These are phyloP conservation scores for Trypanosomatidae sp. DNA, from an alignment of 208 protist species.

Conservation along the genomic window DNA sequence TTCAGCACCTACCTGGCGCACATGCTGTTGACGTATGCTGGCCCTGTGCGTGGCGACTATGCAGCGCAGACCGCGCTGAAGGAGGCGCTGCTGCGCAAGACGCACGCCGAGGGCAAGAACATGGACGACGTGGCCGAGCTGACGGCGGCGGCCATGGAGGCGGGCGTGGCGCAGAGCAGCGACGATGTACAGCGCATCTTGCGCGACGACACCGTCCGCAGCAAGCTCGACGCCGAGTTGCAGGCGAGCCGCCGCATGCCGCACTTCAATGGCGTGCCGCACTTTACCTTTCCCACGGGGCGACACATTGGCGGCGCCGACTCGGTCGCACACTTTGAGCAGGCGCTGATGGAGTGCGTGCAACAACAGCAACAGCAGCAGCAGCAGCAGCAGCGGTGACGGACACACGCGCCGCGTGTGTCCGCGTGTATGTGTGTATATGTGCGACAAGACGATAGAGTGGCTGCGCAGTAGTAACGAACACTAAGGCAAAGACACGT, in stretches of 20 bases:
- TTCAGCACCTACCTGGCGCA: slow-evolving; percentile 25
- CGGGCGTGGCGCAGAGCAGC: slow-evolving; percentile 4
- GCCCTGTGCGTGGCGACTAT: slow-evolving; percentile 7
- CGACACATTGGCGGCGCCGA: slow-evolving; percentile 13
- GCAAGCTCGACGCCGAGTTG: slow-evolving; percentile 11
- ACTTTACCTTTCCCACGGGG: slow-evolving; percentile 21
- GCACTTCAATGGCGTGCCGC: slow-evolving; percentile 12
- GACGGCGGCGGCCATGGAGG: slow-evolving; percentile 9
- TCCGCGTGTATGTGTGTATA: no score
- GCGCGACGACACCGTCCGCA: slow-evolving; percentile 1
- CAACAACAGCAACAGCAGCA: slow-evolving; percentile 3
- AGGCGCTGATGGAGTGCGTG: slow-evolving; percentile 5
- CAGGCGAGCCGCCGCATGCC: not conserved
- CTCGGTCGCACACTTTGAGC: slow-evolving; percentile 16
- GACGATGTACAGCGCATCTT: slow-evolving; percentile 11
- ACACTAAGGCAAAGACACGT: no score
- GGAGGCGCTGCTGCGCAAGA: slow-evolving; percentile 24
- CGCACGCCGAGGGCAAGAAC: slow-evolving; percentile 19
- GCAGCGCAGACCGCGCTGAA: slow-evolving; percentile 14
- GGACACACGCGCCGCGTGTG: no score
- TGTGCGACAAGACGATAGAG: no score
- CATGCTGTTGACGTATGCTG: slow-evolving; percentile 16
- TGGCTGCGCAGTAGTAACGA: no score
- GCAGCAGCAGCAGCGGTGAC: slow-evolving; percentile 6
- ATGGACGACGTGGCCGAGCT: slow-evolving; percentile 8